A percentile compares a stretch with the other conserved stretches of the same genome.
These are phyloP conservation scores for Gaeumannomyces sp. DNA, from an alignment of 2,329 filamentous ascomycete genomes.

Conservation along the genomic window DNA sequence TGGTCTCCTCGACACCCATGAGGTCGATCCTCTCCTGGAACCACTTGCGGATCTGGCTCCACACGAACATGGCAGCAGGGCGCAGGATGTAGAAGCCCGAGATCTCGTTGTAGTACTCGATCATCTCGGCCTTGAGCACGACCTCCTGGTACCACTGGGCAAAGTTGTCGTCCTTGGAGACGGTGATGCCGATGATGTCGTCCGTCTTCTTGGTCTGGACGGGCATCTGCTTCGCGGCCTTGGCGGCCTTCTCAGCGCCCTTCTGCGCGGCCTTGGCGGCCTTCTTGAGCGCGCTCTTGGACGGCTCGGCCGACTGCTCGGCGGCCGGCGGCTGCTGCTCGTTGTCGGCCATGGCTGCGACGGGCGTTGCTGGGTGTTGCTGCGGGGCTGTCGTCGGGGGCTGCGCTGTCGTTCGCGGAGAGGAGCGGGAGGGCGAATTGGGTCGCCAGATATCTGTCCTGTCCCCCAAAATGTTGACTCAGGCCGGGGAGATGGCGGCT, in stretches of 20 bases:
- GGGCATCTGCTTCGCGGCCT: slow-evolving; percentile 50
- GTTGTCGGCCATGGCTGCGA: slow-evolving; percentile 8
- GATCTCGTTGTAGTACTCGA: slow-evolving; percentile 91
- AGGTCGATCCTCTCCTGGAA: slow-evolving; percentile 73
- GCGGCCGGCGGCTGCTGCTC: slow-evolving; percentile 5
- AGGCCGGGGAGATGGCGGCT: background rate
- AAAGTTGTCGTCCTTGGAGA: slow-evolving; percentile 80
- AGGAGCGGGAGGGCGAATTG: background rate
- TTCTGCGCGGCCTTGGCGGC: slow-evolving; percentile 58
- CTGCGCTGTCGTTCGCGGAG: background rate
- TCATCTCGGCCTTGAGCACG: slow-evolving; percentile 92
- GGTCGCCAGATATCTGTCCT: background rate
- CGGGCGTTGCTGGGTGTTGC: background rate
- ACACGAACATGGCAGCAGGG: slow-evolving; percentile 56
- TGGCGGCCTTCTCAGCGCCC: slow-evolving; percentile 55
- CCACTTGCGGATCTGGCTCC: slow-evolving; percentile 60
- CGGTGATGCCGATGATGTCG: slow-evolving; percentile 81
- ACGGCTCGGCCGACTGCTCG: slow-evolving; percentile 32
- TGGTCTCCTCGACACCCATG: slow-evolving; percentile 90
- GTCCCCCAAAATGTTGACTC: background rate
- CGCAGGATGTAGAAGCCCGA: slow-evolving; percentile 96
- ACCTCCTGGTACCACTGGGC: slow-evolving; percentile 97
- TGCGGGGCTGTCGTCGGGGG: too few species aligned
- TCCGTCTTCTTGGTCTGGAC: slow-evolving; percentile 54
- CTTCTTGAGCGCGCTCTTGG: slow-evolving; percentile 61